A percentile compares a stretch with the other conserved stretches of the same genome.
Conservation (phyloP, 768 basidiomycete genomes). For the Trametes elegans region DNA sequence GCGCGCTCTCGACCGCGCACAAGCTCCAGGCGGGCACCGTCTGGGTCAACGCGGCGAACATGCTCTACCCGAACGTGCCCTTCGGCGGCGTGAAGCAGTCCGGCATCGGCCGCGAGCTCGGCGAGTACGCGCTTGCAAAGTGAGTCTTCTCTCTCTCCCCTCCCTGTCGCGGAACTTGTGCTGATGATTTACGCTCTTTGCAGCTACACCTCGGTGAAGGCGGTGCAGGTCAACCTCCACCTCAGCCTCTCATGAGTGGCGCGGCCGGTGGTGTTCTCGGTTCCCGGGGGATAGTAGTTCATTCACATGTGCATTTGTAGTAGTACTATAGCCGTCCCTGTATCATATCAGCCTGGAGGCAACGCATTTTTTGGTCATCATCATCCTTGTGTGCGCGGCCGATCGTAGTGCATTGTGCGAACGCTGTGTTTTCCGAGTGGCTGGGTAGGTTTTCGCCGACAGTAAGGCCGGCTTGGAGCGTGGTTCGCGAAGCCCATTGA, state of each 20-base stretch:
- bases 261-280: background rate
- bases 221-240: conserved; percentile 57
- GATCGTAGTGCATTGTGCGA: no score
- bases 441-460: no score
- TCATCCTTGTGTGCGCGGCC: no score
- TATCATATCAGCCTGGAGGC: no score
- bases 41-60: conserved; percentile 57
- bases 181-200: background rate
- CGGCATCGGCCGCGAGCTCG: conserved; percentile 68
- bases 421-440: no score
- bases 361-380: no score
- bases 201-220: conserved; percentile 59
- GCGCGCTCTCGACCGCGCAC: conserved; percentile 72
- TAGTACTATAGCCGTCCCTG: background rate
- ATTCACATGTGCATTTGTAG: background rate
- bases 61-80: conserved; percentile 49
- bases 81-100: conserved; percentile 77
- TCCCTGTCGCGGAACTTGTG: background rate
- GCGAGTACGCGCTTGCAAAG: conserved; percentile 51
- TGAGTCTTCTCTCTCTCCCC: conserved; percentile 15
- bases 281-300: background rate
- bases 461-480: no score
- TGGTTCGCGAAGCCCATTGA: no score
- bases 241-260: conserved; percentile 4
- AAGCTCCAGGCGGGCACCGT: conserved; percentile 78